Evolutionary conservation across 768 basidiomycete species (phyloP), one percentile per base, ranked within the genome.

Genomic region (Termitomyces sp.): DNA sequence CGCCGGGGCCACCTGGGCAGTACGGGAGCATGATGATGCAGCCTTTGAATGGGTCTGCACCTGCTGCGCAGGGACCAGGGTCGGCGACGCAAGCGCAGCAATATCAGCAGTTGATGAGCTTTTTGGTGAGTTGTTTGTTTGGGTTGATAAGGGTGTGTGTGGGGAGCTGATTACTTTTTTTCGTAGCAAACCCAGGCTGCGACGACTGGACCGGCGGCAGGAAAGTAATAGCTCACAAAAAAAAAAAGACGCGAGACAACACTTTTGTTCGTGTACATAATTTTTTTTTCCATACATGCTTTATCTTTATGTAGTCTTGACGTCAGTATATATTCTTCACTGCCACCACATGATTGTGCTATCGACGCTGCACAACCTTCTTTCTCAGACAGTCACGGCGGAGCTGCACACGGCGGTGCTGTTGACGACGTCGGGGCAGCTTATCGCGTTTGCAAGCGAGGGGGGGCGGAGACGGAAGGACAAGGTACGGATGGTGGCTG

Each of bases 51-150:
- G 69, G 59, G 5, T 27, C 33, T 38, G 39, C 74, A 7, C 72
- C 76, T 42, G 63, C 69, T n/a, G n/a, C n/a, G n/a, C n/a, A n/a
- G 47, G 69, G 74, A 35, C 73, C 76, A 15, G 51, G 27, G 22
- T 35, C 16, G 39, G 70, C 67, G 27, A 68, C 73, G 11, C 75
- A 77, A 52, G 69, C 74, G 1, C 77, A 77, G 61, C 48, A 50
- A 33, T 86, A 84, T 60, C 83, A 85, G 60, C 83, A 87, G 61
- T 67, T 89, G 41, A 86, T 89, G 83, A 79, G 82, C 16, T 89
- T 82, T 63, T 72, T 86, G 58, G 87, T 88, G 56, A 70, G 82
- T 67, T 46, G n/a, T 18, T 3, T 18, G n/a, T 4, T 27, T 39
- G 16, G 13, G 35, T 18, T 35, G 20, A 20, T 12, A 18, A 7